Evolutionary conservation across 2,329 filamentous ascomycete species (phyloP).

Genomic region (Orbilia blumenaviensis): DNA sequence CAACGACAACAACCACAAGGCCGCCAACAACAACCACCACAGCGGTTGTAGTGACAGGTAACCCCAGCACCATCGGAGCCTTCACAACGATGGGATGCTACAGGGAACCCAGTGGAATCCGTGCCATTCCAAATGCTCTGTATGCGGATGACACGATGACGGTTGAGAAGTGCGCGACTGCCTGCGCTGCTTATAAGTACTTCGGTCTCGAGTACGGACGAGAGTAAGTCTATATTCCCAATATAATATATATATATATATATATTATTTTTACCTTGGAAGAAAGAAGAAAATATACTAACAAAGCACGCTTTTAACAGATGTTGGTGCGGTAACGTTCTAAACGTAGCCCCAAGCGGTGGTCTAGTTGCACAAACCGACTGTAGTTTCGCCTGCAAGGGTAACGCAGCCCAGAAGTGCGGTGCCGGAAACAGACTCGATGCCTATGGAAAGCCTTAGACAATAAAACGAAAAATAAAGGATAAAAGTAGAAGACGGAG

Average conservation of each 20-base stretch:
- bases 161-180: conserved; percentile 56
- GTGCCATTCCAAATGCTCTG: conserved; percentile 22
- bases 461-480: too few relatives aligned
- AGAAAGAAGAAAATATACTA: conserved; percentile 12
- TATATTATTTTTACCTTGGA: conserved; percentile 45
- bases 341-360: conserved; percentile 9
- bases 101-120: conserved; percentile 25
- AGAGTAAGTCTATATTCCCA: conserved; percentile 56
- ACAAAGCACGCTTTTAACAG: background rate
- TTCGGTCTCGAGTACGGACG: conserved; percentile 62
- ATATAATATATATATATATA: too few relatives aligned
- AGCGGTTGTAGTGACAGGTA: conserved; percentile 5
- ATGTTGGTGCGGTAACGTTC: conserved; percentile 25
- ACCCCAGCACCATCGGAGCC: conserved; percentile 25
- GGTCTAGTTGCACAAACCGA: conserved; percentile 12
- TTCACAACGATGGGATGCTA: conserved; percentile 45
- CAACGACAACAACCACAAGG: background rate
- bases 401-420: conserved; percentile 20
- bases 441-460: conserved; percentile 28
- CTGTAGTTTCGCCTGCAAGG: conserved; percentile 27
- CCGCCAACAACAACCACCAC: conserved; percentile 18
- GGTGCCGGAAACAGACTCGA: conserved; percentile 35
- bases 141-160: conserved; percentile 50
- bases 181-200: conserved; percentile 61
- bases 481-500: background rate